Evolutionary conservation across 345 rosid species (phyloP).

Genomic region (Salix dunnii): DNA sequence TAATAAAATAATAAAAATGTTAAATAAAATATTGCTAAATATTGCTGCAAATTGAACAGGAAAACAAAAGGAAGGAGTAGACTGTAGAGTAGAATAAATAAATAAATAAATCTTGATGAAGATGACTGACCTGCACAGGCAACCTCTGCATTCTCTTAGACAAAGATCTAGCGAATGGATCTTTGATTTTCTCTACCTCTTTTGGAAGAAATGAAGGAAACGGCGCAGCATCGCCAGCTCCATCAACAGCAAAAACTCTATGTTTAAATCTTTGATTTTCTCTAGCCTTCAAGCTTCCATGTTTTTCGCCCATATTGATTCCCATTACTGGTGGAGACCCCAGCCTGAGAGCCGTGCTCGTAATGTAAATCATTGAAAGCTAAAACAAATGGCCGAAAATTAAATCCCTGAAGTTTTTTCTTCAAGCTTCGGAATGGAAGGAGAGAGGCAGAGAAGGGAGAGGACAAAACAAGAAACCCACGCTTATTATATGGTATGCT

Average conservation of each 20-base stretch:
- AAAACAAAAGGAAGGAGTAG: not conserved
- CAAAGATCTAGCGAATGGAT: slow-evolving; percentile 68
- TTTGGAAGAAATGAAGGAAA: slow-evolving; percentile 80
- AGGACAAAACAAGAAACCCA: not conserved
- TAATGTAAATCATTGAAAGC: not conserved
- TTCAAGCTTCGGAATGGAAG: not conserved
- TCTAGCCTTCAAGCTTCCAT: slow-evolving; percentile 4
- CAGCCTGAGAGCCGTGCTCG: slow-evolving; percentile 20
- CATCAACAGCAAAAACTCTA: slow-evolving; percentile 15
- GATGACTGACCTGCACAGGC: slow-evolving; percentile 62
- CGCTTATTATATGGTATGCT: rapidly evolving
- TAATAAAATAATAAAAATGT: not conserved
- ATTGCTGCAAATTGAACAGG: not conserved
- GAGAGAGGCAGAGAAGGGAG: no score
- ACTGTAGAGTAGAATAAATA: no score
- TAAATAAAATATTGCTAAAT: not conserved
- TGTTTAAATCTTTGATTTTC: no score
- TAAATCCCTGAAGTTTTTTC: not conserved
- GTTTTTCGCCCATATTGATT: not conserved
- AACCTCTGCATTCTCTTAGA: slow-evolving; percentile 62
- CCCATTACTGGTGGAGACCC: slow-evolving; percentile 8
- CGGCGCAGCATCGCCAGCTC: slow-evolving; percentile 34
- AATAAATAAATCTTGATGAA: not conserved
- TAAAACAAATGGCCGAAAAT: not conserved
- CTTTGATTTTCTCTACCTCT: slow-evolving; percentile 68